A percentile compares a stretch with the other conserved stretches of the same genome.
phyloP scores from a whole-genome alignment of 371 early-diverging fungal species.

The Mortierella sp. region DNA sequence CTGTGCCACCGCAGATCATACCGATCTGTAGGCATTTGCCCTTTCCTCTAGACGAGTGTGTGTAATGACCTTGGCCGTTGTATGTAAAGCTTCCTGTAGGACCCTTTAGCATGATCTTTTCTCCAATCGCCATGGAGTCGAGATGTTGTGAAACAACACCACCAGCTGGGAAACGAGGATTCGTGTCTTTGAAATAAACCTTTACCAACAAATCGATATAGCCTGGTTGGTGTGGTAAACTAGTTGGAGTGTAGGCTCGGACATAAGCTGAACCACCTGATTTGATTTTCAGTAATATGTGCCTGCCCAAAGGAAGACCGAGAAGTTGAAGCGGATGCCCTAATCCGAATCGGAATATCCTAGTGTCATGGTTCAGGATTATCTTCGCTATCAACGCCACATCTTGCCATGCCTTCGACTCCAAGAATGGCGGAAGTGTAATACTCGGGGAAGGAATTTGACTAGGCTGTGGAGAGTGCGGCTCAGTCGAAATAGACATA shows the following conservation, averaged over 20 bases:
- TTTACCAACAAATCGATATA: constrained; percentile 75
- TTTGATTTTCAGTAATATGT: constrained; percentile 61
- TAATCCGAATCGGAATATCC: constrained; percentile 60
- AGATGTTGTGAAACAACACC: constrained; percentile 70
- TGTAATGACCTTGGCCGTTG: constrained; percentile 55
- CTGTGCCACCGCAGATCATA: constrained; percentile 76
- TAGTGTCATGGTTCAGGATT: constrained; percentile 58
- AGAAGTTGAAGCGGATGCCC: constrained; percentile 43
- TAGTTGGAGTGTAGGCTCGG: constrained; percentile 73
- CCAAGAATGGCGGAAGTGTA: constrained; percentile 35
- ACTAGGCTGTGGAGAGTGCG: constrained; percentile 18
- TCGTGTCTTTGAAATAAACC: constrained; percentile 58
- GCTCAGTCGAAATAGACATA: constrained; percentile 12
- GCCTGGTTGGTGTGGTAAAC: constrained; percentile 50
- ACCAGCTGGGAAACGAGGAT: constrained; percentile 57
- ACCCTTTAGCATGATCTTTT: constrained; percentile 68
- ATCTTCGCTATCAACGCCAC: constrained; percentile 55
- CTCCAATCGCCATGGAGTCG: constrained; percentile 65
- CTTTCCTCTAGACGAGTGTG: constrained; percentile 18
- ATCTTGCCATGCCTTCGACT: constrained; percentile 59
- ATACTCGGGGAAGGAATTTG: constrained; percentile 12
- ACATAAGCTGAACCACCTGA: constrained; percentile 59
- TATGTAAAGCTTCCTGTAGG: constrained; percentile 69
- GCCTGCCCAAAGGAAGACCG: constrained; percentile 65
- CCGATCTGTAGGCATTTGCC: constrained; percentile 46